These are phyloP conservation scores for Colletotrichum karsti DNA, from an alignment of 2,329 filamentous ascomycete genomes.

Conservation along the genomic window DNA sequence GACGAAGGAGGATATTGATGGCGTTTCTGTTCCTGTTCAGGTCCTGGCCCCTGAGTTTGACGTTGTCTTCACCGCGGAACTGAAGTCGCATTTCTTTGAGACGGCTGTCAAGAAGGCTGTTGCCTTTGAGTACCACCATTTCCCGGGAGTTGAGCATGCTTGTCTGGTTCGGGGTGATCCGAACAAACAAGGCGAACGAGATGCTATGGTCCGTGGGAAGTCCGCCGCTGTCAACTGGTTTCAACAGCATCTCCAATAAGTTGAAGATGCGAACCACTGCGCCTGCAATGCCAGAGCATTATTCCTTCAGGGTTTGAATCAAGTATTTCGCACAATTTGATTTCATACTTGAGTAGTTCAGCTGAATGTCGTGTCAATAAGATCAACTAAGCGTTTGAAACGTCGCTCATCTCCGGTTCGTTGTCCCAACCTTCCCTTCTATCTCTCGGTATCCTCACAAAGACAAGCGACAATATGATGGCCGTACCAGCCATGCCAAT, in stretches of 20 bases:
- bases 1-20: conserved; percentile 53
- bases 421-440: neutral
- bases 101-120: conserved; percentile 43
- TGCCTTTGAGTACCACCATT: conserved; percentile 55
- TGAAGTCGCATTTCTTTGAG: conserved; percentile 49
- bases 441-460: neutral
- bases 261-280: no score
- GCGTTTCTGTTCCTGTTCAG: conserved; percentile 56
- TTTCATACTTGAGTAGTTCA: no score
- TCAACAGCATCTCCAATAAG: conserved; percentile 32
- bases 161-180: conserved; percentile 49
- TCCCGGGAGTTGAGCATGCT: conserved; percentile 52
- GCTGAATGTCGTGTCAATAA: no score
- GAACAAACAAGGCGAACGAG: conserved; percentile 43
- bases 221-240: conserved; percentile 51
- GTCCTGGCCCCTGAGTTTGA: conserved; percentile 59
- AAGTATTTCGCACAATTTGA: no score
- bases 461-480: neutral
- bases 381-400: no score
- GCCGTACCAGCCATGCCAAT: neutral
- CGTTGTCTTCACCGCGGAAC: conserved; percentile 46
- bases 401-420: no score
- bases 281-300: no score
- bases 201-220: conserved; percentile 52
- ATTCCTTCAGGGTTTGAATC: no score